Percentiles rank a stretch among this genome's conserved stretches.
Conservation (phyloP, 345 rosid genomes). For the Aegle marmelos region DNA sequence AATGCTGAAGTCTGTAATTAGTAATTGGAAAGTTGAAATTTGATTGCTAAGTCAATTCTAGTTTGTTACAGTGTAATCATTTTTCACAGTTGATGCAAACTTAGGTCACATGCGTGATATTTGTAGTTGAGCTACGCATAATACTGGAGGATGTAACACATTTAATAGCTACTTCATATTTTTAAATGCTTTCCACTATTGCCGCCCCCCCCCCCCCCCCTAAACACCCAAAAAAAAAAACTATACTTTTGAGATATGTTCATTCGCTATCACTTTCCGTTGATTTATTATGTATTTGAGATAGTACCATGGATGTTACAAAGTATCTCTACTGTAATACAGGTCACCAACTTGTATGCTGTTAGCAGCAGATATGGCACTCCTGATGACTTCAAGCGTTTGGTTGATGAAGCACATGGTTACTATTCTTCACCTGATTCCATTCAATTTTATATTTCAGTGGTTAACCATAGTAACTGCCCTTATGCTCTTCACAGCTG, state of each 20-base stretch:
- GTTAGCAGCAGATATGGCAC: conserved; percentile 94
- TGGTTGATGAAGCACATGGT: conserved; percentile 98
- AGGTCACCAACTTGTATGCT: conserved; percentile 91
- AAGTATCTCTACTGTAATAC: conserved; percentile 26
- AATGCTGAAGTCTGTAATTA: background rate
- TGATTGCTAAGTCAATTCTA: background rate
- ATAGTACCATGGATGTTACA: conserved; percentile 8
- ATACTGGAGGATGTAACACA: background rate
- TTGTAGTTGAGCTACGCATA: background rate
- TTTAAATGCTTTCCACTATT: background rate
- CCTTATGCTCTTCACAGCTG: conserved; percentile 10
- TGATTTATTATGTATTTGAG: background rate
- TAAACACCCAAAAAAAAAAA: no score
- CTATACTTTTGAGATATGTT: background rate
- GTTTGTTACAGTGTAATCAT: background rate
- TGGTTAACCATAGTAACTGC: background rate
- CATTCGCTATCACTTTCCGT: background rate
- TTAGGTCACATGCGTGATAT: background rate
- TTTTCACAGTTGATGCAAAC: background rate
- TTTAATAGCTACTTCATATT: background rate
- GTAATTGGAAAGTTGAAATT: background rate
- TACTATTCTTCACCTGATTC: conserved; percentile 19
- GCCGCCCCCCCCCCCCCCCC: no score
- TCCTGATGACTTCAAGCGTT: conserved; percentile 90
- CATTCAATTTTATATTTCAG: conserved; percentile 1